Base-by-base conservation (phyloP, 2,329 filamentous ascomycete genomes). In the Parasarocladium wereldwijsianum region DNA sequence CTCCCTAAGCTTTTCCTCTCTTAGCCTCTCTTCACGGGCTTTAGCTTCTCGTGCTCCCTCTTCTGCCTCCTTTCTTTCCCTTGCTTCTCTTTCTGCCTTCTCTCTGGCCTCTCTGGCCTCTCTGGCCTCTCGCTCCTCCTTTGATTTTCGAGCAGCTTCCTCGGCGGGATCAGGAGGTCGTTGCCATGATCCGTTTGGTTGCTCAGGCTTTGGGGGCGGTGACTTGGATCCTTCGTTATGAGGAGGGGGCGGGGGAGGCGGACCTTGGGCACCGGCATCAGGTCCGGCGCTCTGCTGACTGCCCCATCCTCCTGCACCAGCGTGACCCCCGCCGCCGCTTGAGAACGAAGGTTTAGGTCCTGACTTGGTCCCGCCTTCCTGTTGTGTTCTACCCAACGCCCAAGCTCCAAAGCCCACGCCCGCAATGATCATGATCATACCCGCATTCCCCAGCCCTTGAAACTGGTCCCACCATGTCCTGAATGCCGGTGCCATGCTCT, bases 351-450 rank as follows among this genome's bases (percentile, higher is more conserved):
- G n/a, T n/a, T n/a, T n/a, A n/a, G n/a, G n/a, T n/a, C n/a, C n/a
- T n/a, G n/a, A n/a, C n/a, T n/a, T n/a, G n/a, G 17, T 33, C 30
- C 36, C 36, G n/a, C 27, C 36, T 24, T 49, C 49, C 12, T 47
- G 47, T 30, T 59, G 55, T 6, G 52, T 53, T 17, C 55, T 45
- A 9, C 55, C 54, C 33, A 54, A 39, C 3, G 76, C 71, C 84
- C 85, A 93, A 4, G 80, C 82, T 7, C 71, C 76, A 17, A 90
- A 57, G 5, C 76, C 84, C 16, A 93, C 76, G 5, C 70, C 72
- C 10, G 83, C 51, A 16, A 85, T 63, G 17, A 93, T 57, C 38
- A 90, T 53, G 18, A 77, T 54, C 45, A 92, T 73, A 6, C 78
- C 80, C 43, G 76, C 66, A 27, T 78, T 80, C 4, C 80, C 80